These are phyloP conservation scores for Pestalotiopsis sp. DNA, from an alignment of 2,329 filamentous ascomycete species.

Conservation along the genomic window DNA sequence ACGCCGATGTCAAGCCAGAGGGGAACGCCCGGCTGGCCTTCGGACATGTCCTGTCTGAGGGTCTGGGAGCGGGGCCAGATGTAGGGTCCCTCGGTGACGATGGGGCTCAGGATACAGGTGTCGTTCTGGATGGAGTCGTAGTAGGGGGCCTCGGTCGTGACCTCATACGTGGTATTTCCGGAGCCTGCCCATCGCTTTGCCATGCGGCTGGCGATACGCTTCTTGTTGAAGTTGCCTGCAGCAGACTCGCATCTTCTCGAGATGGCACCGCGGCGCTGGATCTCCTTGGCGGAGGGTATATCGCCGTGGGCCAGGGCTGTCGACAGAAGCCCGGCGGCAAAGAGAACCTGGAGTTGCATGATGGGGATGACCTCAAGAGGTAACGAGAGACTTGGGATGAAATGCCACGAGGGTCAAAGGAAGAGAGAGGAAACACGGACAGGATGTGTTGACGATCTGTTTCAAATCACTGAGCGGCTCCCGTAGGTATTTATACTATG, in stretches of 20 bases:
- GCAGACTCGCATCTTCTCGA: slow-evolving; percentile 25
- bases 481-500: neutral
- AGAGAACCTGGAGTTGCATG: neutral
- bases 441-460: neutral
- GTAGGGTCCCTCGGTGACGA: slow-evolving; percentile 46
- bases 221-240: slow-evolving; percentile 23
- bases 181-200: neutral
- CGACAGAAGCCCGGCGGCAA: neutral
- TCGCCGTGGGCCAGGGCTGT: neutral
- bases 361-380: neutral
- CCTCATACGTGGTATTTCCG: slow-evolving; percentile 21
- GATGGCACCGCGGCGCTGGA: slow-evolving; percentile 18
- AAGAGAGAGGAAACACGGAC: neutral
- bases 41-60: slow-evolving; percentile 41
- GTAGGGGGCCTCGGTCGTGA: slow-evolving; percentile 25
- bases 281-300: neutral
- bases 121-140: slow-evolving; percentile 41
- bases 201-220: slow-evolving; percentile 20
- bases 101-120: slow-evolving; percentile 44
- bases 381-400: neutral
- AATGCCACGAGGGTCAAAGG: neutral
- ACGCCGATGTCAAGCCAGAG: slow-evolving; percentile 46
- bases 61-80: slow-evolving; percentile 43
- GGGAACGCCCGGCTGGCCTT: slow-evolving; percentile 40
- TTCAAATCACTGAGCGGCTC: neutral